Conservation (phyloP, 805 yeast genomes). For the Hyphopichia homilentoma region DNA sequence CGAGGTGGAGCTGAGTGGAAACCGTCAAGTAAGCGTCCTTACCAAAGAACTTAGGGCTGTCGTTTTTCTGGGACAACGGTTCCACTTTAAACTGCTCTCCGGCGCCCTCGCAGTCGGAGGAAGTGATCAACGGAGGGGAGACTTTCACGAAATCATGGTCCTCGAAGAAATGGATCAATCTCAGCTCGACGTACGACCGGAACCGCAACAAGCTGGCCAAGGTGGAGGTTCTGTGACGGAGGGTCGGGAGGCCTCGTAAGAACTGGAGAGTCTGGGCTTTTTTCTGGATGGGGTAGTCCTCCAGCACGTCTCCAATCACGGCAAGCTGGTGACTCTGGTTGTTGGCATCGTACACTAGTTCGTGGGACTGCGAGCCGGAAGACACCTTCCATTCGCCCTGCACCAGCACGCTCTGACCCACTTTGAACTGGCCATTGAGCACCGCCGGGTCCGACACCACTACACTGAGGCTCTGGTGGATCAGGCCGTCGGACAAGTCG, state of each 20-base stretch:
- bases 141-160: constrained; percentile 61
- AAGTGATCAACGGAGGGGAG: constrained; percentile 81
- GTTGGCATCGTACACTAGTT: constrained; percentile 21
- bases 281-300: constrained; percentile 78
- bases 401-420: constrained; percentile 37
- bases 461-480: constrained; percentile 50
- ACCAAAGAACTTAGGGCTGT: constrained; percentile 52
- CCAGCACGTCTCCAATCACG: constrained; percentile 60
- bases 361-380: constrained; percentile 29
- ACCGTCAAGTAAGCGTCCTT: constrained; percentile 75
- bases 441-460: constrained; percentile 26
- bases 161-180: constrained; percentile 53
- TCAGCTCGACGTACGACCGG: constrained; percentile 62
- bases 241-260: constrained; percentile 68
- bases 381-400: constrained; percentile 32
- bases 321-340: constrained; percentile 30
- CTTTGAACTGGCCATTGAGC: constrained; percentile 38
- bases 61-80: constrained; percentile 22
- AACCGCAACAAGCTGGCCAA: constrained; percentile 65
- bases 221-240: constrained; percentile 71
- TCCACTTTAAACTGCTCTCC: constrained; percentile 79
- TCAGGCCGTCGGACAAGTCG: constrained; percentile 78
- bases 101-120: constrained; percentile 96
- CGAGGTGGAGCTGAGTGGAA: constrained; percentile 88
- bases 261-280: constrained; percentile 64